These are phyloP conservation scores for Chytriomyces confervae DNA, from an alignment of 192 early-diverging fungal genomes.

Conservation along the genomic window DNA sequence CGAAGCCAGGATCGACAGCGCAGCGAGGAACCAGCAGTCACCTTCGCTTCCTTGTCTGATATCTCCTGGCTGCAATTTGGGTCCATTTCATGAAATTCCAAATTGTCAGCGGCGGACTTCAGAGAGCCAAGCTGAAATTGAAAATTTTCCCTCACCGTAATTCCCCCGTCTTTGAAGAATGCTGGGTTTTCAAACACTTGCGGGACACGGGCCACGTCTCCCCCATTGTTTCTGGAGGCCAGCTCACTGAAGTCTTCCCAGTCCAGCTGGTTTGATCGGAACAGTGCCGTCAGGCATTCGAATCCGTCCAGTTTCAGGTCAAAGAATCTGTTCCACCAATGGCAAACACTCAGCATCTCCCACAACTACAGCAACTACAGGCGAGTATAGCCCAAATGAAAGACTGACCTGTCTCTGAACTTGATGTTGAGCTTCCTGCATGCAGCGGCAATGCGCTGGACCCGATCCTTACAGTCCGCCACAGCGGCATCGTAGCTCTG, in stretches of 20 bases:
- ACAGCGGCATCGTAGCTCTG: constrained; percentile 26
- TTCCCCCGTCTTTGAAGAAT: constrained; percentile 56
- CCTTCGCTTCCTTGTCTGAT: constrained; percentile 47
- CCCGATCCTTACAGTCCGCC: constrained; percentile 27
- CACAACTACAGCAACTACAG: too few relatives aligned
- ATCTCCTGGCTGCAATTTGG: constrained; percentile 10
- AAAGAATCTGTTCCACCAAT: constrained; percentile 18
- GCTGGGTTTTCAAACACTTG: constrained; percentile 56
- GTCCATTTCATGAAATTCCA: background rate
- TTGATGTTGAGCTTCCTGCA: constrained; percentile 33
- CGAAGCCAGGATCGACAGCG: constrained; percentile 50
- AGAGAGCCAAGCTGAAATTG: constrained; percentile 42
- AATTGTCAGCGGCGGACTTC: background rate
- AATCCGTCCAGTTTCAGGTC: constrained; percentile 32
- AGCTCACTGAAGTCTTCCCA: background rate
- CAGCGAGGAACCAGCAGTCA: constrained; percentile 59
- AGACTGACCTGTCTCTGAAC: constrained; percentile 28
- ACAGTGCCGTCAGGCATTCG: constrained; percentile 10
- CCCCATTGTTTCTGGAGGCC: background rate
- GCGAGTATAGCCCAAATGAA: background rate
- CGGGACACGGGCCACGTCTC: constrained; percentile 35
- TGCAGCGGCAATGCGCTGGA: constrained; percentile 17
- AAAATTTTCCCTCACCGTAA: constrained; percentile 32
- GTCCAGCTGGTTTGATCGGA: background rate
- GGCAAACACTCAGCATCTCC: background rate